Conservation (phyloP, 805 yeast genomes). For the Candida peoriensis region DNA sequence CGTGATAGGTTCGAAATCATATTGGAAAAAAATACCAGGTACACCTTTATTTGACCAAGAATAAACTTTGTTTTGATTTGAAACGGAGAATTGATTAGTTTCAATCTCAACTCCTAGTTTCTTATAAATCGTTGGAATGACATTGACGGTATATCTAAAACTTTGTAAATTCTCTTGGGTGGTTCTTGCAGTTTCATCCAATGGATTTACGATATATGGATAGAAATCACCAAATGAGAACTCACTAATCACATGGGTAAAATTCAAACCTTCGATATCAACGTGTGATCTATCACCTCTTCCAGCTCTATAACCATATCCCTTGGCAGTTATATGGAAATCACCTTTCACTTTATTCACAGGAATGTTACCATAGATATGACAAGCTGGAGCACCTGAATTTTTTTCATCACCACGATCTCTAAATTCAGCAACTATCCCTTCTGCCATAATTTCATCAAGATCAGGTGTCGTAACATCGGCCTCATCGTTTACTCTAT, state of each 20-base stretch:
- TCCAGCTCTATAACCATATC: slow-evolving; percentile 51
- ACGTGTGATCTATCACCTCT: slow-evolving; percentile 35
- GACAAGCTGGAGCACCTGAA: slow-evolving; percentile 72
- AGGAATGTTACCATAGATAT: slow-evolving; percentile 75
- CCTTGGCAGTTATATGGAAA: slow-evolving; percentile 77
- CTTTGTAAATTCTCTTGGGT: slow-evolving; percentile 44
- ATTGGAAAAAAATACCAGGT: slow-evolving; percentile 81
- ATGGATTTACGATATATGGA: slow-evolving; percentile 83
- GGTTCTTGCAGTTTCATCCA: slow-evolving; percentile 66
- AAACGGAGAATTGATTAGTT: slow-evolving; percentile 81
- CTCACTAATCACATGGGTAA: slow-evolving; percentile 81
- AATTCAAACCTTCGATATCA: slow-evolving; percentile 53
- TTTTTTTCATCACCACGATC: slow-evolving; percentile 32
- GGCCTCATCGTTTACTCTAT: slow-evolving; percentile 40
- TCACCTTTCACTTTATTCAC: slow-evolving; percentile 85
- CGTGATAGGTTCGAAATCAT: slow-evolving; percentile 85
- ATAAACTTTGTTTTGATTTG: slow-evolving; percentile 39
- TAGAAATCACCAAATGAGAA: slow-evolving; percentile 87
- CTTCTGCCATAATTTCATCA: slow-evolving; percentile 61
- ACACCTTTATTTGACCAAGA: slow-evolving; percentile 24
- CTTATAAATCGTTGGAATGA: slow-evolving; percentile 78
- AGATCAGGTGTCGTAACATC: slow-evolving; percentile 54
- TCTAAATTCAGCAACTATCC: slow-evolving; percentile 61
- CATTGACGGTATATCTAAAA: slow-evolving; percentile 64
- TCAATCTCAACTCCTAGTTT: slow-evolving; percentile 67